Percentiles rank a stretch among this genome's conserved stretches.
Evolutionary conservation across 2,329 filamentous ascomycete genomes (phyloP).

Genomic region (Davidsoniella australis): DNA sequence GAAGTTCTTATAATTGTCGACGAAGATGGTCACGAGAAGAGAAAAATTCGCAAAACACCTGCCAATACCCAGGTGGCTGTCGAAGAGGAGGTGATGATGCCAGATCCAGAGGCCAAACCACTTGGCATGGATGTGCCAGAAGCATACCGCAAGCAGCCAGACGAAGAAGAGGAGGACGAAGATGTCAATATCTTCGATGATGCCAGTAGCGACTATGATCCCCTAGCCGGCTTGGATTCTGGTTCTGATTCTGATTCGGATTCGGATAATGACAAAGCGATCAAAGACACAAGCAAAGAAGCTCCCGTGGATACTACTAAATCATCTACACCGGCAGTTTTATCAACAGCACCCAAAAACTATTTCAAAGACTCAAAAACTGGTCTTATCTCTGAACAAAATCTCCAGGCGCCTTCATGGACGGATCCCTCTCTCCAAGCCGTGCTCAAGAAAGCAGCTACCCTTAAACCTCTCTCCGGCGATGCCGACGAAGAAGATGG

Average conservation of each 20-base stretch:
- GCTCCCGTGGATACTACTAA: neutral
- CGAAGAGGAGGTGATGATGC: conserved; percentile 24
- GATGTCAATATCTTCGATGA: conserved; percentile 50
- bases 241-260: conserved; percentile 28
- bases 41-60: conserved; percentile 33
- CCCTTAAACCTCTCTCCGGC: conserved; percentile 34
- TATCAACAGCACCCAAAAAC: conserved; percentile 29
- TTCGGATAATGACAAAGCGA: conserved; percentile 21
- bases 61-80: conserved; percentile 22
- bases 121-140: conserved; percentile 51
- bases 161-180: conserved; percentile 32
- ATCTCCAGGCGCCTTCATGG: conserved; percentile 36
- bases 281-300: conserved; percentile 7
- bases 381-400: conserved; percentile 34
- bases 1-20: conserved; percentile 50
- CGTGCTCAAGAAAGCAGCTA: conserved; percentile 69
- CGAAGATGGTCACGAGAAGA: conserved; percentile 48
- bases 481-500: conserved; percentile 21
- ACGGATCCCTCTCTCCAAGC: conserved; percentile 66
- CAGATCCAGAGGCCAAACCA: conserved; percentile 37
- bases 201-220: conserved; percentile 50
- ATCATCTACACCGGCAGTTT: conserved; percentile 18
- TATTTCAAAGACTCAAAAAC: conserved; percentile 47
- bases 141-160: conserved; percentile 31
- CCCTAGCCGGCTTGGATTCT: conserved; percentile 36